Base-by-base conservation (phyloP, 2,329 filamentous ascomycete genomes). In the Magnaporthiopsis incrustans region DNA sequence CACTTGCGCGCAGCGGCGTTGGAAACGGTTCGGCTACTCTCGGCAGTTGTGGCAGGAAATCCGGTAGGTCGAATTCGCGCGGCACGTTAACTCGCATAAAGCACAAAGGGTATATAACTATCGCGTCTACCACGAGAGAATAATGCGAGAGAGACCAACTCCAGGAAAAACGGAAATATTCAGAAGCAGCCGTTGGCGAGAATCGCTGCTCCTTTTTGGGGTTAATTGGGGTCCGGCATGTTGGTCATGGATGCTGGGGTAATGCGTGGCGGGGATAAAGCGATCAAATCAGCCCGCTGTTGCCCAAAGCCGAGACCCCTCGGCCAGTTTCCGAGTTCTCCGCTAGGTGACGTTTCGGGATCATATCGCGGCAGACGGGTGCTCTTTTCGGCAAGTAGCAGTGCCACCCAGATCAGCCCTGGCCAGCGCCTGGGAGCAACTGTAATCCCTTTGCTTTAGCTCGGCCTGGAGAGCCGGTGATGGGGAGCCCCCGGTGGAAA, bases 281-380 rank as follows among this genome's bases (percentile, higher is more conserved):
- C 22, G 22, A 10, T 22, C 44, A 7, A 27, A 30, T 8, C 50
- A 33, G 35, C 63, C 65, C 65, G 63, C 38, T 15, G 18, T 58
- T 64, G 63, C 63, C 63, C 65, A 61, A 61, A 64, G 18, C 15
- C 44, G 44, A 53, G 10, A 14, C 58, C 32, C 32, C 58, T 15
- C 18, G 25, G 57, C 12, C 26, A 15, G 12, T 32, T 32, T 38
- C 58, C 58, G 58, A 32, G 12, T 38, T 60, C 22, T 18, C 57
- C 30, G 57, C 26, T 58, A 26, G 18, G 30, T 30, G 30, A 30
- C 7, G 30, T 30, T 30, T 64, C 62, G 62, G 62, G 60, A 64
- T 50, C 27, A 57, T 35, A 25, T 30, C 26, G 60, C 62, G 62
- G 62, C 62, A 64, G 62, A 63, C 57, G 14, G 27, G n/a, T 22